A percentile compares a stretch with the other conserved stretches of the same genome.
Evolutionary conservation across 192 early-diverging fungal genomes (phyloP).

Genomic region (Linnemannia hyalina): DNA sequence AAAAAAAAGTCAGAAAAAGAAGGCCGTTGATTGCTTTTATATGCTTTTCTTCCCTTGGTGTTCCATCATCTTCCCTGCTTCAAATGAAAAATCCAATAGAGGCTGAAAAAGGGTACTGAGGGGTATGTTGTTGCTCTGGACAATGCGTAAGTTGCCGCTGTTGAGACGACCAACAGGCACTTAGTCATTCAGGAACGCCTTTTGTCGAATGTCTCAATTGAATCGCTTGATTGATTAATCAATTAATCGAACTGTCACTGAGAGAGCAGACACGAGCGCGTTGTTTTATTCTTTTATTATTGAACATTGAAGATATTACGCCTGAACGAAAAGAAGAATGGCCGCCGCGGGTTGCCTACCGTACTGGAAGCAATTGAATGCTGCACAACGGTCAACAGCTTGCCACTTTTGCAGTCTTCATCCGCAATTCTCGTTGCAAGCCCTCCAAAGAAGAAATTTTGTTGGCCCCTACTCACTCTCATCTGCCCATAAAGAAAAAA

Average conservation of each 20-base stretch:
- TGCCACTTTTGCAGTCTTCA: too few species aligned
- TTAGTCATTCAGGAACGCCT: too few species aligned
- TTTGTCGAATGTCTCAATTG: too few species aligned
- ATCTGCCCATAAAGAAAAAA: not conserved
- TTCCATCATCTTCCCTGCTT: not conserved
- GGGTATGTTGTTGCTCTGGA: not conserved
- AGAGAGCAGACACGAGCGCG: too few species aligned
- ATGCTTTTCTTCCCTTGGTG: not conserved
- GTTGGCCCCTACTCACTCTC: not conserved
- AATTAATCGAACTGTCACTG: too few species aligned
- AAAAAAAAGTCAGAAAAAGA: too few species aligned
- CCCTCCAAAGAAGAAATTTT: not conserved
- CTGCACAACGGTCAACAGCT: too few species aligned
- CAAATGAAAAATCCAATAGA: not conserved
- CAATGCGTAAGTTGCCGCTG: not conserved
- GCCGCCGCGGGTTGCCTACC: not conserved
- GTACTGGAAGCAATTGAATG: too few species aligned
- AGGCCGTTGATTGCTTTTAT: not conserved
- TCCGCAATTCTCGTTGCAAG: too few species aligned
- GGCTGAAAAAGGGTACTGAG: not conserved
- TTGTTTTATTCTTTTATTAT: not conserved
- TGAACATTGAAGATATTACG: not conserved
- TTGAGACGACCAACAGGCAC: too few species aligned
- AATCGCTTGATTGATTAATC: too few species aligned
- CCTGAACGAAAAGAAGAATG: not conserved